Base-by-base conservation (phyloP, 2,329 filamentous ascomycete species). In the Podosphaera xanthii region DNA sequence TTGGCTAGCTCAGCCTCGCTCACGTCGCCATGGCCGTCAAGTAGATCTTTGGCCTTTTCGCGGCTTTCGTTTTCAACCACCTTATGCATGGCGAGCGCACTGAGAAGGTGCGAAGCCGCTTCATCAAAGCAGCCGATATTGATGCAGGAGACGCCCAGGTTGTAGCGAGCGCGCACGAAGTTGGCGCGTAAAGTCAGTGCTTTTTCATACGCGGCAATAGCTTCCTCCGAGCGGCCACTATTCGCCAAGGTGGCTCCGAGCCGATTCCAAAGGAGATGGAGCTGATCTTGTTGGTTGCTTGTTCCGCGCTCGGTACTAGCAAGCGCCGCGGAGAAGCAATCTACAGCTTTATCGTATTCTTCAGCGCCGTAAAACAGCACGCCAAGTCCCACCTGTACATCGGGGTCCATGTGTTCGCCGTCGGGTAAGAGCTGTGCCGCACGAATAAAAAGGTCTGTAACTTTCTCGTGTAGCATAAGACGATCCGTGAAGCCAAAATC, bases 321-420 rank as follows among this genome's bases (percentile, higher is more conserved):
- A 33, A 98, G 80, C 0, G 94, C 91, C 0, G 91, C 84, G 59
- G 85, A 86, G 79, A 98, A 98, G 76, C 94, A 98, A 75, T 98
- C 92, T 44, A 98, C 91, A 0, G 92, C 92, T 74, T 98, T 98
- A 70, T 92, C 87, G 74, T 96, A 97, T 69, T 97, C 91, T 72
- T 98, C 92, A 36, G 87, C 89, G 58, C 91, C 92, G 72, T 98
- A 98, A 75, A 98, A 97, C 14, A 98, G 79, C 3, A 98, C 92
- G 42, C 94, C 94, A 1, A 98, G 78, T 0, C 92, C 92, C 60
- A 98, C 92, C 72, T 98, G 94, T 6, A 98, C 92, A 69, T 98
- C 92, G 0, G 92, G 92, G 68, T 98, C 94, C 86, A 98, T 97
- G 67, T 92, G 87, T 67, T 89, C 87, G 61, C 91, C 92, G 56